Base-by-base conservation (phyloP, 1,284 basidiomycete genomes). In the Coriolopsis trogii region DNA sequence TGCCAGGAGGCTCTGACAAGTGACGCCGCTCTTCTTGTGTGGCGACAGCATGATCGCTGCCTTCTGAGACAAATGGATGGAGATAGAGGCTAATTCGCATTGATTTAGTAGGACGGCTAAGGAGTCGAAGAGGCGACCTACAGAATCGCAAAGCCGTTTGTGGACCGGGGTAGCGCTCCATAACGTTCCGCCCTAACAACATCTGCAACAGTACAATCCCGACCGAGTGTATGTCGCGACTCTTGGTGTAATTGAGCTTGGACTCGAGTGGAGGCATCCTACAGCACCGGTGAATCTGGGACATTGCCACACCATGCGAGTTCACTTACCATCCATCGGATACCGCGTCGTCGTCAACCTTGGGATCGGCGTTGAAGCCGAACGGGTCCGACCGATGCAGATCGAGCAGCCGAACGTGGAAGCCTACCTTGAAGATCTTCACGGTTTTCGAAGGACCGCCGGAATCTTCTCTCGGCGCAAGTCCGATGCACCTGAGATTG, bases 201-300 rank as follows among this genome's bases (percentile, higher is more conserved):
- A 92, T 91, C 67, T 91, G 88, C 42, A 91, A 59, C 29, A 90
- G 71, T 3, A 90, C 75, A 33, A 91, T 78, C 0, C 88, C 89
- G 0, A 84, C 79, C n/a, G 78, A 75, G 63, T 91, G 88, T 15
- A 92, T 83, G 60, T 92, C 90, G 21, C 89, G 79, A 29, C 79
- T 73, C 28, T 77, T 80, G 3, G 87, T 87, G 62, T 92, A 91
- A 5, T 81, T 68, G 31, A 91, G 65, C 0, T 85, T 78, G 0
- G 85, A 87, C 42, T 91, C 88, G 29, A 84, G 76, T 31, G 49
- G 49, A 2, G 49, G 81, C 81, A 47, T 90, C 89, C 85, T 49
- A 41, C 3, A 49, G 31, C 15, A 20, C 7, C 6, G 13, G 26
- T 10, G n/a, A n/a, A n/a, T n/a, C n/a, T n/a, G n/a, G n/a, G n/a